A percentile compares a stretch with the other conserved stretches of the same genome.
These are phyloP conservation scores for Gaultheria prostrata DNA, from an alignment of 148 eudicot species.

Conservation along the genomic window DNA sequence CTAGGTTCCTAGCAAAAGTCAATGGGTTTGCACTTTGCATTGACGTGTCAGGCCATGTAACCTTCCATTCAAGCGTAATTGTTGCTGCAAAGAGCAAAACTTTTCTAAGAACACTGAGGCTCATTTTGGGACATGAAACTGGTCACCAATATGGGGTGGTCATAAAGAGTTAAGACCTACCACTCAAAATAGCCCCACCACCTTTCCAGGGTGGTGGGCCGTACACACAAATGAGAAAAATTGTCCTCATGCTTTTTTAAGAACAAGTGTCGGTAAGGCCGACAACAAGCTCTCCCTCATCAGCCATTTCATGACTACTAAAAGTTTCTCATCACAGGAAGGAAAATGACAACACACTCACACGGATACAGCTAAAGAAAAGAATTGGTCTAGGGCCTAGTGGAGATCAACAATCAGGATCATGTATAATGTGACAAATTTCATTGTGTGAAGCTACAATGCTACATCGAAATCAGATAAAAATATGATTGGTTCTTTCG, in stretches of 20 bases:
- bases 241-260: conserved; percentile 7
- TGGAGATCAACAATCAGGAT: neutral
- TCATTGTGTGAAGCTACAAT: neutral
- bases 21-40: neutral
- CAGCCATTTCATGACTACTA: conserved; percentile 1
- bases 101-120: neutral
- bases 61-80: neutral
- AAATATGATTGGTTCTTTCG: neutral
- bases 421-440: neutral
- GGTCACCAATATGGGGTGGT: conserved; percentile 1
- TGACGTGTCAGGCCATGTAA: neutral
- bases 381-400: conserved; percentile 4
- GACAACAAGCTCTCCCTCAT: conserved; percentile 14
- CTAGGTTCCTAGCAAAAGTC: neutral
- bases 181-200: neutral
- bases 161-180: neutral
- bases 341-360: conserved; percentile 28
- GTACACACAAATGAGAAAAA: conserved; percentile 18
- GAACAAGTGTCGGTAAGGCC: conserved; percentile 32
- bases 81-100: neutral
- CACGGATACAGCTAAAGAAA: conserved; percentile 12
- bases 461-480: neutral
- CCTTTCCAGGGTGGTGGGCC: conserved; percentile 3
- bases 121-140: neutral
- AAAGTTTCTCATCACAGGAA: conserved; percentile 17